These are phyloP conservation scores for Claviceps monticola DNA, from an alignment of 2,329 filamentous ascomycete genomes.

Conservation along the genomic window DNA sequence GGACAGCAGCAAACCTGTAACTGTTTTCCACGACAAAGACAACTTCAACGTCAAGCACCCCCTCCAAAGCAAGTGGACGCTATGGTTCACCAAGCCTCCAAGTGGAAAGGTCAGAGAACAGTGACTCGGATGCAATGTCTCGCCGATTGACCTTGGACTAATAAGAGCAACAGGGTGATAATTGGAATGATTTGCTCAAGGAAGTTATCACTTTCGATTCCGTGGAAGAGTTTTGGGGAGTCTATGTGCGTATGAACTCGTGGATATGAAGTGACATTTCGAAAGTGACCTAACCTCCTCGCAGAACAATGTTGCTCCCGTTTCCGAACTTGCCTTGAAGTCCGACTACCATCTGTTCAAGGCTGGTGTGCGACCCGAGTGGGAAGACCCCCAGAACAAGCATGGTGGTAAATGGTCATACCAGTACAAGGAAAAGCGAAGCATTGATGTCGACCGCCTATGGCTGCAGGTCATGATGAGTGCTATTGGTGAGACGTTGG, in stretches of 20 bases:
- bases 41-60: constrained; percentile 99
- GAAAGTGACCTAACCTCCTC: constrained; percentile 6
- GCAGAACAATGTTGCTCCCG: constrained; percentile 96
- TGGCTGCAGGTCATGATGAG: constrained; percentile 97
- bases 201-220: constrained; percentile 98
- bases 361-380: constrained; percentile 88
- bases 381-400: constrained; percentile 98
- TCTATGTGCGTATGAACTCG: constrained; percentile 60
- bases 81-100: constrained; percentile 98
- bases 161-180: constrained; percentile 57
- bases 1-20: constrained; percentile 53
- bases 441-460: constrained; percentile 80
- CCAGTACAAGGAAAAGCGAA: constrained; percentile 91
- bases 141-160: neutral
- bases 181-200: constrained; percentile 97
- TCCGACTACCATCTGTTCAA: constrained; percentile 99
- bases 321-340: constrained; percentile 90
- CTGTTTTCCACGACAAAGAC: constrained; percentile 94
- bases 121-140: neutral
- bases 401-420: constrained; percentile 99
- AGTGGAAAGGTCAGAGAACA: constrained; percentile 62
- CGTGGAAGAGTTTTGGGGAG: constrained; percentile 98
- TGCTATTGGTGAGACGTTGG: constrained; percentile 93
- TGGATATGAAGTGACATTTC: neutral
- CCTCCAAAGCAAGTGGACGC: constrained; percentile 91